Evolutionary conservation across 2,329 filamentous ascomycete species (phyloP).

Genomic region (Colletotrichum melonis): DNA sequence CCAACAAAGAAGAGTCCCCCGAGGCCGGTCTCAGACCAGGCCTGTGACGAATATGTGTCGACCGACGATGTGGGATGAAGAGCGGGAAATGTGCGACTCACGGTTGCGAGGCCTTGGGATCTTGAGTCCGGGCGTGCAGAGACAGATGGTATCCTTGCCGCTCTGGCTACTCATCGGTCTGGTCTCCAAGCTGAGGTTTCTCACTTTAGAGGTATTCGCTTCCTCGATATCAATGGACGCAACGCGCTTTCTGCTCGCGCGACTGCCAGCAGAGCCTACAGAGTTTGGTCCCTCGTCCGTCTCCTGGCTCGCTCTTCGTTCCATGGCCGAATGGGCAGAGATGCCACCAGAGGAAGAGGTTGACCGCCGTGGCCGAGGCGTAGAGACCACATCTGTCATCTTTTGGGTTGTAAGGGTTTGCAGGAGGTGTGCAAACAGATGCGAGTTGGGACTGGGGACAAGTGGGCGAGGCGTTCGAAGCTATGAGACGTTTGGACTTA

Average conservation of each 20-base stretch:
- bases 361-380: constrained; percentile 33
- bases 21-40: constrained; percentile 17
- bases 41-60: constrained; percentile 12
- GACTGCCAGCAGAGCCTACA: constrained; percentile 27
- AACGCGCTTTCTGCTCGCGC: constrained; percentile 53
- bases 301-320: constrained; percentile 37
- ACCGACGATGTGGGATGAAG: constrained; percentile 27
- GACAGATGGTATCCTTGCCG: constrained; percentile 59
- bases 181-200: constrained; percentile 50
- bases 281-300: constrained; percentile 27
- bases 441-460: constrained; percentile 19
- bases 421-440: constrained; percentile 33
- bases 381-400: constrained; percentile 36
- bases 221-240: constrained; percentile 58
- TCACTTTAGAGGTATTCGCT: constrained; percentile 51
- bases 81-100: constrained; percentile 49
- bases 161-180: constrained; percentile 40
- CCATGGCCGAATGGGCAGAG: constrained; percentile 35
- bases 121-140: constrained; percentile 67
- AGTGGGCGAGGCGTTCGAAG: constrained; percentile 20
- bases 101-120: constrained; percentile 70
- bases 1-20: constrained; percentile 25
- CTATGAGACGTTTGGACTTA: constrained; percentile 35
- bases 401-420: constrained; percentile 16
- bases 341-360: constrained; percentile 36